Percentiles rank a stretch among this genome's conserved stretches.
Evolutionary conservation across 495 filamentous ascomycete species (phyloP).

Genomic region (Polyplosphaeria fusca): DNA sequence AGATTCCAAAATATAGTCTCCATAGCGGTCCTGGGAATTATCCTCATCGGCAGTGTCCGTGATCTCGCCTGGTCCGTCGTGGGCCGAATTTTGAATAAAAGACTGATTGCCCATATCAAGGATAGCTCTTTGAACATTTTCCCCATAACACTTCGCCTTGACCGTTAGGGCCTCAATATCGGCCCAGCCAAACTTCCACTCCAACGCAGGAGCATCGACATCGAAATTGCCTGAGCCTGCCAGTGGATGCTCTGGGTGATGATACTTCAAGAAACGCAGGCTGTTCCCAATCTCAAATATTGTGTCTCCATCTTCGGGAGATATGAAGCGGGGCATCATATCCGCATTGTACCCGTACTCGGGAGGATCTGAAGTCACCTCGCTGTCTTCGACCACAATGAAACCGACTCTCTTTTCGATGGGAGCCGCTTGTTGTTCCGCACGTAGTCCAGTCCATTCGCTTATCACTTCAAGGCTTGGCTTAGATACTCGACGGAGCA

Average conservation of each 20-base stretch:
- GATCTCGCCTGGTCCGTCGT: too few species aligned
- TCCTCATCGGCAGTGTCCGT: neutral
- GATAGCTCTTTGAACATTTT: slow-evolving; percentile 48
- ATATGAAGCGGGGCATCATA: slow-evolving; percentile 30
- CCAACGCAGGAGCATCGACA: slow-evolving; percentile 55
- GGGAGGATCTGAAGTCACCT: slow-evolving; percentile 62
- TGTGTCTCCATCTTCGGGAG: slow-evolving; percentile 26
- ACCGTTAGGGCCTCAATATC: slow-evolving; percentile 62
- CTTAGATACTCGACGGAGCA: slow-evolving; percentile 59
- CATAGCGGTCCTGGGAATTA: neutral
- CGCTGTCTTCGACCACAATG: slow-evolving; percentile 47
- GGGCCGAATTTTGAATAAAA: too few species aligned
- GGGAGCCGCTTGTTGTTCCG: slow-evolving; percentile 49
- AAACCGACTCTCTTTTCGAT: slow-evolving; percentile 19
- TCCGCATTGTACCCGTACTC: slow-evolving; percentile 24
- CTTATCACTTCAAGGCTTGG: slow-evolving; percentile 73
- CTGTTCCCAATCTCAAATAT: slow-evolving; percentile 70
- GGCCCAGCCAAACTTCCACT: slow-evolving; percentile 75
- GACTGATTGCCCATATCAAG: slow-evolving; percentile 2
- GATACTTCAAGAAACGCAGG: slow-evolving; percentile 65
- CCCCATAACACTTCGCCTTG: slow-evolving; percentile 63
- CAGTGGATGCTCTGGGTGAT: slow-evolving; percentile 77
- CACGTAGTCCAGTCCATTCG: slow-evolving; percentile 71
- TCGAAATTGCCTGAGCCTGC: slow-evolving; percentile 47
- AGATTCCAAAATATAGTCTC: slow-evolving; percentile 9